Evolutionary conservation across 305 asterid genomes (phyloP), one percentile per base, ranked within the genome.

Genomic region (Fraxinus albicans): DNA sequence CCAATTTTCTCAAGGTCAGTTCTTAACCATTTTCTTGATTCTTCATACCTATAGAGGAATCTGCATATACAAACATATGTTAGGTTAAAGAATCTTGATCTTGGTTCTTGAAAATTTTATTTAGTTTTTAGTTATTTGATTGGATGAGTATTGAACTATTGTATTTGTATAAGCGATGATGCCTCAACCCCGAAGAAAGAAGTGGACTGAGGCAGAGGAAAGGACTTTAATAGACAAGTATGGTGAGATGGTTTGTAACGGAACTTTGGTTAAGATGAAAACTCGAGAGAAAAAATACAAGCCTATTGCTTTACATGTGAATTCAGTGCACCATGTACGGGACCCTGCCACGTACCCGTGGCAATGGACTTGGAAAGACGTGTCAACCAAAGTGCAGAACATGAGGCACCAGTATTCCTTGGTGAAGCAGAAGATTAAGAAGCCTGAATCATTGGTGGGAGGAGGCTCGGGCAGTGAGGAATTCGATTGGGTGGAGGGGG

Each of bases 301-400:
- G 29, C 99, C 99, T 40, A 92, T 94, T 83, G 98, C 99, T 79
- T 70, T 91, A 75, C 88, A 93, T 83, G 98, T 96, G 34, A 96
- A 94, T 84, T 89, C 95, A 6, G 47, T 91, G 84, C 99, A 96
- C 90, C 86, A 92, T 85, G 88, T 53, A 35, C 86, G 86, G 7
- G 95, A 94, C 88, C 98, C 98, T 2, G 81, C 86, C 1, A 76
- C 89, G 0, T 94, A 90, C 75, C 99, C 98, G 7, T 96, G 98
- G 99, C 98, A 89, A 36, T 96, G 99, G 99, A 89, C 93, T 76
- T 94, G 99, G 99, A 96, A 94, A 81, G 99, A 96, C 82, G 97
- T 96, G n/a, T 96, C 99, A 19, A 92, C 97, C 25, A 96, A 94
- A 77, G 98, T 96, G 80, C 99, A 94, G 88, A 96, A 96, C 81